Evolutionary conservation across 2,329 filamentous ascomycete genomes (phyloP).

Genomic region (Claviceps capensis): DNA sequence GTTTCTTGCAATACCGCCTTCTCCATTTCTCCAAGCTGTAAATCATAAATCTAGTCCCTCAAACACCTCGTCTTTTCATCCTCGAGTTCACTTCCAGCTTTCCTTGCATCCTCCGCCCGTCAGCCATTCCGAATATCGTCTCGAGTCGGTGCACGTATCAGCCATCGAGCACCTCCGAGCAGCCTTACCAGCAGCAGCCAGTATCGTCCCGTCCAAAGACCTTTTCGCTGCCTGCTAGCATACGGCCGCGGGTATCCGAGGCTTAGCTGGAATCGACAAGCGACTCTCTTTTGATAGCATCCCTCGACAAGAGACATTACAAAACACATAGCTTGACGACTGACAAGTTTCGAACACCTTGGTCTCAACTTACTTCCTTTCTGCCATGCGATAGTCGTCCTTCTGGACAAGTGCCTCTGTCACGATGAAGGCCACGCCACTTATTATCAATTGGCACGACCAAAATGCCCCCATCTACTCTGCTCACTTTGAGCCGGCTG

Average conservation of each 20-base stretch:
- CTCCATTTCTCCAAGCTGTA: neutral
- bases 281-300: neutral
- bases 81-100: neutral
- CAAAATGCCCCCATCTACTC: conserved; percentile 96
- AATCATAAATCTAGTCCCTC: neutral
- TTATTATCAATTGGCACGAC: conserved; percentile 98
- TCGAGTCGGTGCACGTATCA: neutral
- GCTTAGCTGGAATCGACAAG: neutral
- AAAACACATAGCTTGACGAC: neutral
- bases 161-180: neutral
- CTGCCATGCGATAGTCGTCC: conserved; percentile 18
- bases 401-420: conserved; percentile 14
- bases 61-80: neutral
- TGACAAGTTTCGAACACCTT: neutral
- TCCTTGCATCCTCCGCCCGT: neutral
- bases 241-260: neutral
- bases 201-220: neutral
- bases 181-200: neutral
- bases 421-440: conserved; percentile 86
- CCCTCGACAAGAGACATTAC: neutral
- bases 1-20: neutral
- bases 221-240: neutral
- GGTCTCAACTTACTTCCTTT: conserved; percentile 6
- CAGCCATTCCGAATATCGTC: neutral
- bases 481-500: conserved; percentile 86